Evolutionary conservation across 2,329 filamentous ascomycete genomes (phyloP), one percentile per base, ranked within the genome.

Genomic region (Teratosphaeria destructans): DNA sequence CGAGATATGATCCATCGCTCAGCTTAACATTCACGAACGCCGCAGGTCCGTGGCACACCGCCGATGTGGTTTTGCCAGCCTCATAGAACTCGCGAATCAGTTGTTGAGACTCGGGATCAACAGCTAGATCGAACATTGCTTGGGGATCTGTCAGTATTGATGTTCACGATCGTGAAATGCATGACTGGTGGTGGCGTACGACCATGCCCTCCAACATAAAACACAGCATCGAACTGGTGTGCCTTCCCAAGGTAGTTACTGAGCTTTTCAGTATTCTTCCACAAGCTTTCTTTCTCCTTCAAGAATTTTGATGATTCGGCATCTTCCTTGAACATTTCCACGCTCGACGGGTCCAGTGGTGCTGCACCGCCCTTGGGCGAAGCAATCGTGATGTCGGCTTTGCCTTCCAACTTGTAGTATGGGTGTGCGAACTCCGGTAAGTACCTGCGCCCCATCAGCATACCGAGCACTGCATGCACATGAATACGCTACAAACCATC

Each of bases 21-120:
- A 78, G 67, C 66, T 79, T 81, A 39, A 82, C 85, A 64, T 85
- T 79, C 55, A 80, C 77, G 16, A 89, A 76, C 12, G 81, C 86
- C 3, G 81, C 82, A 2, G 86, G 84, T 5, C 85, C 86, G 73
- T 89, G 86, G 76, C 86, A 89, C 54, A 89, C 85, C 3, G 86
- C 83, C 0, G 82, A 76, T 14, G 89, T 80, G 58, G 84, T 77
- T 77, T 88, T 88, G 63, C 79, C 81, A 3, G 79, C 77, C 47
- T 76, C 74, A 67, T 79, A 81, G 70, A 89, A 88, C 70, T 87
- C 83, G 61, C 77, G 74, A 67, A 86, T 83, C 39, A 89, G 74
- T 62, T 79, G 74, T 64, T 84, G 81, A 29, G 81, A 85, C n/a
- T 77, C 75, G 23, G 74, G 63, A 68, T 86, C 81, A 59, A 75